Percentiles rank a stretch among this genome's conserved stretches.
Evolutionary conservation across 225 moss, liverwort and hornwort species (phyloP).

Genomic region (Bryoerythrophyllum caledonicum): DNA sequence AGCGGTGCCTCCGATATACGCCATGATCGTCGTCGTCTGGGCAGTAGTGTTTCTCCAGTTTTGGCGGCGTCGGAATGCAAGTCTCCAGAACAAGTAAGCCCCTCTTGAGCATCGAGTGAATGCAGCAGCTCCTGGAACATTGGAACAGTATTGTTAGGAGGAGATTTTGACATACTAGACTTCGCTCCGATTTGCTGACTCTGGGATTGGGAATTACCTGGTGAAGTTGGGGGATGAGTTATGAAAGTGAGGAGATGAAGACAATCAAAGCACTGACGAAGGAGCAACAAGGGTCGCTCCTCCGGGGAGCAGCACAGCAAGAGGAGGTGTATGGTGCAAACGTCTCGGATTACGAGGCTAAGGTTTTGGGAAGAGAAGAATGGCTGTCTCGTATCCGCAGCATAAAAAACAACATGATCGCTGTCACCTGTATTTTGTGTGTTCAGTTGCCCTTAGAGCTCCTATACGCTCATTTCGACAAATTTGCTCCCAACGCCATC

Average conservation of each 20-base stretch:
- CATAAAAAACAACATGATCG: conserved; percentile 55
- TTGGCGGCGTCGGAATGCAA: conserved; percentile 83
- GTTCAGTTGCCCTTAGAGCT: conserved; percentile 66
- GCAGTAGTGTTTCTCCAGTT: conserved; percentile 94
- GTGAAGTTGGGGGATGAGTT: conserved; percentile 48
- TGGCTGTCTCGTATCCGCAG: conserved; percentile 51
- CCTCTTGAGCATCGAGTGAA: too few species aligned
- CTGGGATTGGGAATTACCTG: too few species aligned
- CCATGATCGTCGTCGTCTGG: conserved; percentile 87
- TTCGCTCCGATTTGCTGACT: too few species aligned
- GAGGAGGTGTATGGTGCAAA: conserved; percentile 54
- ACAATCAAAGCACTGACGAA: conserved; percentile 38
- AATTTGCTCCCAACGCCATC: conserved; percentile 44
- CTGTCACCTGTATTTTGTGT: conserved; percentile 51
- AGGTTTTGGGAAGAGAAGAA: conserved; percentile 49
- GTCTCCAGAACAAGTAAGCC: conserved; percentile 70
- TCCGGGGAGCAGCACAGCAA: conserved; percentile 41
- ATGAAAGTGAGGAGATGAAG: conserved; percentile 53
- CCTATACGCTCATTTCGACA: conserved; percentile 61
- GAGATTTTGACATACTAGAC: too few species aligned
- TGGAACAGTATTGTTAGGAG: too few species aligned
- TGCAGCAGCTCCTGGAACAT: too few species aligned
- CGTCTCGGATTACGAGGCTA: conserved; percentile 55
- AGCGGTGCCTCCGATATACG: conserved; percentile 74
- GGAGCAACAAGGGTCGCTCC: conserved; percentile 50